phyloP scores from a whole-genome alignment of 768 basidiomycete species.

The Phylloporus rhodoxanthus region DNA sequence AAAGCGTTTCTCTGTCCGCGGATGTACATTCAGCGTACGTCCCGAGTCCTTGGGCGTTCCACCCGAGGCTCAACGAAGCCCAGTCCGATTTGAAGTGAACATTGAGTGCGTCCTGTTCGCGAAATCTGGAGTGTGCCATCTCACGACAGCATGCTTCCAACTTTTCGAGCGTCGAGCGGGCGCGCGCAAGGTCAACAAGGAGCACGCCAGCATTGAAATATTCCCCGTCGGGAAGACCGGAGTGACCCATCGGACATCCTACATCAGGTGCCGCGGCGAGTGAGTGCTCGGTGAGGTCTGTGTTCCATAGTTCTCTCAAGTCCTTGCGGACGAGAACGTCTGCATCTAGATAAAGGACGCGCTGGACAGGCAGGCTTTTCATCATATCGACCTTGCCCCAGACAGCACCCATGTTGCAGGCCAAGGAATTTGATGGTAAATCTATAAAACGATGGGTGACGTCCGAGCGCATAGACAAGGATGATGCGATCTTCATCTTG shows the following conservation, averaged over 20 bases:
- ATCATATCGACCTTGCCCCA: constrained; percentile 53
- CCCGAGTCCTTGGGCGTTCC: constrained; percentile 56
- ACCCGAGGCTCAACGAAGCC: constrained; percentile 36
- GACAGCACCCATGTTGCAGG: constrained; percentile 24
- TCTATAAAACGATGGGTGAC: constrained; percentile 41
- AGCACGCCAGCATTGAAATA: constrained; percentile 58
- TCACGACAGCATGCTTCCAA: constrained; percentile 24
- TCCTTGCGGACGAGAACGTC: constrained; percentile 43
- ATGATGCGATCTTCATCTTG: constrained; percentile 27
- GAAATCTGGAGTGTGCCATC: constrained; percentile 30
- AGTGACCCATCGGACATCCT: constrained; percentile 45
- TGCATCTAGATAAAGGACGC: constrained; percentile 48
- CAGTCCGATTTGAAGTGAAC: constrained; percentile 40
- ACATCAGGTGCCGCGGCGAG: constrained; percentile 46
- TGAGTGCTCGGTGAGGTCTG: constrained; percentile 36
- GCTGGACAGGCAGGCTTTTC: constrained; percentile 41
- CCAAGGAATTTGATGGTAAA: constrained; percentile 30
- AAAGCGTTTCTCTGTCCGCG: constrained; percentile 31
- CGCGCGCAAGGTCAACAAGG: constrained; percentile 41
- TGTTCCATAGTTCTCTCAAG: constrained; percentile 40
- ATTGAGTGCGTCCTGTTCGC: constrained; percentile 51
- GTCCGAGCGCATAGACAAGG: constrained; percentile 24
- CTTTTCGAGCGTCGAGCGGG: constrained; percentile 24
- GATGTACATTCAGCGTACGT: constrained; percentile 40
- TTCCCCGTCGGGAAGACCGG: constrained; percentile 22